Percentiles rank a stretch among this genome's conserved stretches.
Conservation (phyloP, 345 rosid species). For the Eucalyptus polyanthemos region DNA sequence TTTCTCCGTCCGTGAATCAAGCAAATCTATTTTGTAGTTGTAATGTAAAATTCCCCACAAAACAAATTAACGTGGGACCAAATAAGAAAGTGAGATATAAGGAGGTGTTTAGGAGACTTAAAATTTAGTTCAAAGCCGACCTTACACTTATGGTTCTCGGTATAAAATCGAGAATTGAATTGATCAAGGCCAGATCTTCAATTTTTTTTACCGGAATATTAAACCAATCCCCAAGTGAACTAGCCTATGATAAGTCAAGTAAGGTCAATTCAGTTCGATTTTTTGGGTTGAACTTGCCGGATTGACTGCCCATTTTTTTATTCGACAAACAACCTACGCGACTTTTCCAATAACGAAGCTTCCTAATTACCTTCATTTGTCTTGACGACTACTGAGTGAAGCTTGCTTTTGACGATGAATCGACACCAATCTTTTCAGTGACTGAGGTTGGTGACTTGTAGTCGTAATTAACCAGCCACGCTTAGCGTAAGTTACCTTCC, state of each 20-base stretch:
- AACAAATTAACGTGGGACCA: not conserved
- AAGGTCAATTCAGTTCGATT: not conserved
- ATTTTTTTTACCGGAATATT: not conserved
- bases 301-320: not conserved
- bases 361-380: not conserved
- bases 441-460: not conserved
- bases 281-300: not conserved
- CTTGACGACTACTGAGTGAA: not conserved
- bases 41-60: not conserved
- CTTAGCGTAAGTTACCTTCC: not conserved
- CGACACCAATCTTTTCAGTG: not conserved
- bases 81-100: not conserved
- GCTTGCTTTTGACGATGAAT: not conserved
- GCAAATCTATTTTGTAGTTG: not conserved
- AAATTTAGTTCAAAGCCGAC: not conserved
- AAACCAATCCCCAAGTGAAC: rapidly evolving
- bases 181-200: not conserved
- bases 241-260: not conserved
- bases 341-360: not conserved
- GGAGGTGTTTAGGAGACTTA: not conserved
- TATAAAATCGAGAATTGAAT: not conserved
- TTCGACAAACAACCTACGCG: rapidly evolving
- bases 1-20: not conserved
- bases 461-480: not conserved
- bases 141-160: not conserved